Percentiles rank a stretch among this genome's conserved stretches.
Evolutionary conservation across 805 yeast species (phyloP).

Genomic region (Ogataea polymorpha): DNA sequence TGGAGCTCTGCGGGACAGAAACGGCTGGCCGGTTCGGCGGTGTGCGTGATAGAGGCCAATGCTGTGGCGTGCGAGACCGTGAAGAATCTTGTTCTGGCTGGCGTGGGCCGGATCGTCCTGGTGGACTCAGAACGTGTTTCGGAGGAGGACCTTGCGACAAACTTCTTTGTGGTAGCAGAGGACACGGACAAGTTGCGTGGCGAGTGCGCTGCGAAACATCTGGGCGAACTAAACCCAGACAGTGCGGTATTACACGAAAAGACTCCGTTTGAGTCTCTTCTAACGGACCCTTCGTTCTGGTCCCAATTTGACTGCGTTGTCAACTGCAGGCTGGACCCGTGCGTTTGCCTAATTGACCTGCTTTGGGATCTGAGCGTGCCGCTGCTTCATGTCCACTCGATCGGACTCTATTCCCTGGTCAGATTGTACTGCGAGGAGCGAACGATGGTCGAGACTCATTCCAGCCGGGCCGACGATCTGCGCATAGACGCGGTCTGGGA

Average conservation of each 20-base stretch:
- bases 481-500: conserved; percentile 72
- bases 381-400: conserved; percentile 44
- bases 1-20: conserved; percentile 83
- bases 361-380: conserved; percentile 51
- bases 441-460: conserved; percentile 75
- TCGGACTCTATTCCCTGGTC: conserved; percentile 67
- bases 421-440: conserved; percentile 53
- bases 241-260: conserved; percentile 38
- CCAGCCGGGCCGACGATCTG: conserved; percentile 55
- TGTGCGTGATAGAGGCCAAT: conserved; percentile 59
- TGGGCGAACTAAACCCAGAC: conserved; percentile 62
- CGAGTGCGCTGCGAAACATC: conserved; percentile 34
- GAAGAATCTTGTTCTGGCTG: conserved; percentile 78
- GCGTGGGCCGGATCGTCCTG: conserved; percentile 57
- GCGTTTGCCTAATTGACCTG: conserved; percentile 28
- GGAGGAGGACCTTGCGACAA: conserved; percentile 46
- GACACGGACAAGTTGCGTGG: conserved; percentile 45
- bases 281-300: conserved; percentile 38
- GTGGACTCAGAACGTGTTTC: conserved; percentile 45
- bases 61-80: conserved; percentile 62
- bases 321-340: conserved; percentile 21
- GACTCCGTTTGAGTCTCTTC: conserved; percentile 6
- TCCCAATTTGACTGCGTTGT: conserved; percentile 48
- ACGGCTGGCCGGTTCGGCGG: conserved; percentile 50
- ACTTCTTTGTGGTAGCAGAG: conserved; percentile 55